A percentile compares a stretch with the other conserved stretches of the same genome.
phyloP scores from a whole-genome alignment of 2,329 filamentous ascomycete species.

The Tolypocladium paradoxum region DNA sequence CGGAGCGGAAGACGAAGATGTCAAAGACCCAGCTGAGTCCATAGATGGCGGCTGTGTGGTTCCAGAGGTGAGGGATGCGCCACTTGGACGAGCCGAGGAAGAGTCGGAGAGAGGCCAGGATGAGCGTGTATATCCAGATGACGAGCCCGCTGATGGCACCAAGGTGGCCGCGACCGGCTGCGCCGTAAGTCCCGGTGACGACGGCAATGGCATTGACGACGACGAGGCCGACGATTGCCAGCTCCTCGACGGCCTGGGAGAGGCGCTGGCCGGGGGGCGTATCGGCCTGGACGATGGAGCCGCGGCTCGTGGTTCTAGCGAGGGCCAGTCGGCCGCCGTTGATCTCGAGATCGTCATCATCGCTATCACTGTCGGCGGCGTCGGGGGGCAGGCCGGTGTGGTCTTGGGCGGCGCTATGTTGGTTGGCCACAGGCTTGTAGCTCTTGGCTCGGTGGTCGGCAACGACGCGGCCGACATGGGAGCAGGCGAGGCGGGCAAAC shows the following conservation, averaged over 20 bases:
- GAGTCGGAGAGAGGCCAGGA: slow-evolving; percentile 63
- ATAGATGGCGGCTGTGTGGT: slow-evolving; percentile 83
- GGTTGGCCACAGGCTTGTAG: slow-evolving; percentile 45
- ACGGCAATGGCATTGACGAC: slow-evolving; percentile 57
- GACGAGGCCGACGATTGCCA: slow-evolving; percentile 63
- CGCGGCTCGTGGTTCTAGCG: slow-evolving; percentile 49
- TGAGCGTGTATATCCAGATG: slow-evolving; percentile 72
- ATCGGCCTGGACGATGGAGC: slow-evolving; percentile 60
- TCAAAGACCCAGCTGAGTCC: slow-evolving; percentile 69
- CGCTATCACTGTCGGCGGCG: slow-evolving; percentile 40
- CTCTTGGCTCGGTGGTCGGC: slow-evolving; percentile 37
- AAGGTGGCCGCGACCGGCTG: slow-evolving; percentile 34
- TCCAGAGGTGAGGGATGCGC: slow-evolving; percentile 70
- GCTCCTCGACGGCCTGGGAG: slow-evolving; percentile 61
- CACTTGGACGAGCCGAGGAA: slow-evolving; percentile 53
- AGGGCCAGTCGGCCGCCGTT: slow-evolving; percentile 46
- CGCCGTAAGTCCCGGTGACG: slow-evolving; percentile 46
- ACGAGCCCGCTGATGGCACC: slow-evolving; percentile 57
- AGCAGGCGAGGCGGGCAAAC: slow-evolving; percentile 51
- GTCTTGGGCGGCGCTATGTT: slow-evolving; percentile 24
- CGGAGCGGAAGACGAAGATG: slow-evolving; percentile 72
- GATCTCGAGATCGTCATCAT: slow-evolving; percentile 46
- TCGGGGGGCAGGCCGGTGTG: slow-evolving; percentile 44
- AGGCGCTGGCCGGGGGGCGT: slow-evolving; percentile 63
- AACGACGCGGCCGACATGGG: slow-evolving; percentile 42